Base-by-base conservation (phyloP, 2,329 filamentous ascomycete species). In the Aspergillus udagawae region DNA sequence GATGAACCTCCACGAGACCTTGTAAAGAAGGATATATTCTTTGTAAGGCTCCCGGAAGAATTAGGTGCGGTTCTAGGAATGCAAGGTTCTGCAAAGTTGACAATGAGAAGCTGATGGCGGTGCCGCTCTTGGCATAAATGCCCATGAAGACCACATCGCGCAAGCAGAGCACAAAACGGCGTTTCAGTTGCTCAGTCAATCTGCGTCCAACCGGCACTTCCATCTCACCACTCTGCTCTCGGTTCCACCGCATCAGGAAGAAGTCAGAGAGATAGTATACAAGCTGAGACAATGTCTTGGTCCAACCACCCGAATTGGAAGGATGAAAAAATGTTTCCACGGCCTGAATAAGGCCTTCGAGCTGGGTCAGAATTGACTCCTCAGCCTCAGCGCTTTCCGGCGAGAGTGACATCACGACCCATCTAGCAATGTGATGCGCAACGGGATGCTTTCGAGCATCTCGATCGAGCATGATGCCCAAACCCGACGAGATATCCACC, bases 291-390 rank as follows among this genome's bases (percentile, higher is more conserved):
- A 99, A 79, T 63, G 93, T 89, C 67, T 86, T 91, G 1, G 93
- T 96, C 94, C 94, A 99, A 14, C 80, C 80, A 14, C 94, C 94
- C 53, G 93, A 90, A 73, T 99, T 99, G 2, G 94, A 99, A 2
- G 94, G 94, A 68, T 99, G 94, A 80, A 97, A 99, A 75, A 99
- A 99, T 0, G 94, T 99, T 73, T 99, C 94, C 49, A 97, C 89
- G 2, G 92, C 94, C 73, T 97, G 90, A 64, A 99, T 89, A 53
- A 99, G 80, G 0, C 91, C 93, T 73, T 99, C 93, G 4, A 99
- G 82, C 63, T 90, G 91, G 35, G 88, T 85, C 66, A 99, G 76
- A 47, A 96, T 85, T 0, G 92, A 97, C 55, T 88, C 87, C 29
- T 88, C 82, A n/a, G 85, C 81, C 45, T 90, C 85, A 51, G 95